These are phyloP conservation scores for Aspergillus sp. DNA, from an alignment of 2,329 filamentous ascomycete genomes.

Conservation along the genomic window DNA sequence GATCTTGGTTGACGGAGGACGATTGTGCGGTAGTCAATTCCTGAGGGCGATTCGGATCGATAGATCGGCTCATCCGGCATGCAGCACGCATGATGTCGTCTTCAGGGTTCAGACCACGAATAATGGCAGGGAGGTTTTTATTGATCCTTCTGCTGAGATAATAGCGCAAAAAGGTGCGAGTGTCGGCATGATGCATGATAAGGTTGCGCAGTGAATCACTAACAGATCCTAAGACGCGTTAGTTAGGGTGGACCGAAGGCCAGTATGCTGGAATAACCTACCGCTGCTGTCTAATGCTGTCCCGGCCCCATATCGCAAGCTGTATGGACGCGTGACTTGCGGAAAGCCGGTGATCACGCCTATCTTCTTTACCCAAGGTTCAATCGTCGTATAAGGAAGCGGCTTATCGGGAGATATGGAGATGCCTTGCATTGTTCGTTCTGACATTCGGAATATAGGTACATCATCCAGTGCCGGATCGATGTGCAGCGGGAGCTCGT, in stretches of 20 bases:
- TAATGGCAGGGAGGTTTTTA: conserved; percentile 12
- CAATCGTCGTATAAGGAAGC: conserved; percentile 1
- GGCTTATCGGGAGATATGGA: conserved; percentile 1
- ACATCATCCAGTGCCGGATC: neutral
- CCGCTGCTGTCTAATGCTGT: conserved; percentile 10
- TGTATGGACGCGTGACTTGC: conserved; percentile 4
- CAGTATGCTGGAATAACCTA: neutral
- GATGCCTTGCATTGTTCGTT: neutral
- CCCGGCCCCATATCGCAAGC: conserved; percentile 8
- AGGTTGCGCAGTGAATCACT: conserved; percentile 14
- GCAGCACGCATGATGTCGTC: conserved; percentile 1
- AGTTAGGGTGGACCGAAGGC: neutral
- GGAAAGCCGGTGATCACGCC: conserved; percentile 6
- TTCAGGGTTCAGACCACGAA: conserved; percentile 1
- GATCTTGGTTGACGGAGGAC: conserved; percentile 1
- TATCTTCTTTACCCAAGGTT: conserved; percentile 2
- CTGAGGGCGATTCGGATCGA: conserved; percentile 1
- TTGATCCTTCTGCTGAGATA: conserved; percentile 14
- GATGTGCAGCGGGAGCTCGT: neutral
- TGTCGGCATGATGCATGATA: conserved; percentile 16
- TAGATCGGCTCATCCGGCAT: conserved; percentile 1
- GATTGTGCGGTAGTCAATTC: conserved; percentile 3
- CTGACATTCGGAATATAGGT: neutral
- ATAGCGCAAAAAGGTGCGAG: conserved; percentile 15
- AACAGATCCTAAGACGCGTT: conserved; percentile 4